phyloP scores from a whole-genome alignment of 441 rosid species.

The Pelargonium citronellum region DNA sequence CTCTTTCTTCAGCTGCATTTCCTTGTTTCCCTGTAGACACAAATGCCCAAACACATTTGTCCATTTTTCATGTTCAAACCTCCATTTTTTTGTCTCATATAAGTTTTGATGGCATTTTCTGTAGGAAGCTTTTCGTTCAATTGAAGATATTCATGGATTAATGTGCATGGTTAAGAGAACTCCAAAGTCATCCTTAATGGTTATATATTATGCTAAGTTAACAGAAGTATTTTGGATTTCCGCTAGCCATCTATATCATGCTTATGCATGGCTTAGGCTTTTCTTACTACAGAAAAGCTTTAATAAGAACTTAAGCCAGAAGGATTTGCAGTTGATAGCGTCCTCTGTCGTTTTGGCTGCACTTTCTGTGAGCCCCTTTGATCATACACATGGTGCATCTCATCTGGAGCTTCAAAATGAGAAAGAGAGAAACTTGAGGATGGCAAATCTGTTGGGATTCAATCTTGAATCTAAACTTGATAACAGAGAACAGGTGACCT shows the following conservation, averaged over 20 bases:
- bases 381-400: constrained; percentile 54
- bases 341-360: constrained; percentile 95
- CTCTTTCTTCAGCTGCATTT: no score
- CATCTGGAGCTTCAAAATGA: constrained; percentile 84
- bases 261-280: constrained; percentile 95
- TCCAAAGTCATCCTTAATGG: constrained; percentile 87
- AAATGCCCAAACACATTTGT: no score
- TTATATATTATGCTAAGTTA: constrained; percentile 88
- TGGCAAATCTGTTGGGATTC: constrained; percentile 92
- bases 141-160: constrained; percentile 91
- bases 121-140: constrained; percentile 96
- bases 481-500: constrained; percentile 77
- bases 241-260: constrained; percentile 84
- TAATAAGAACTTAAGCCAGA: constrained; percentile 90
- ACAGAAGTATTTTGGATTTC: constrained; percentile 94
- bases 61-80: no score
- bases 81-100: no score
- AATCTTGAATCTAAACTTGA: constrained; percentile 79
- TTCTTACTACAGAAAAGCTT: constrained; percentile 90
- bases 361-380: constrained; percentile 69
- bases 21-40: no score
- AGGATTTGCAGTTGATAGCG: constrained; percentile 85
- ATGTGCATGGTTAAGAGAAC: constrained; percentile 97
- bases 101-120: constrained; percentile 11
- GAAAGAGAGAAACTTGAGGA: constrained; percentile 83